phyloP scores from a whole-genome alignment of 2,329 filamentous ascomycete genomes.

The Alternaria longipes region DNA sequence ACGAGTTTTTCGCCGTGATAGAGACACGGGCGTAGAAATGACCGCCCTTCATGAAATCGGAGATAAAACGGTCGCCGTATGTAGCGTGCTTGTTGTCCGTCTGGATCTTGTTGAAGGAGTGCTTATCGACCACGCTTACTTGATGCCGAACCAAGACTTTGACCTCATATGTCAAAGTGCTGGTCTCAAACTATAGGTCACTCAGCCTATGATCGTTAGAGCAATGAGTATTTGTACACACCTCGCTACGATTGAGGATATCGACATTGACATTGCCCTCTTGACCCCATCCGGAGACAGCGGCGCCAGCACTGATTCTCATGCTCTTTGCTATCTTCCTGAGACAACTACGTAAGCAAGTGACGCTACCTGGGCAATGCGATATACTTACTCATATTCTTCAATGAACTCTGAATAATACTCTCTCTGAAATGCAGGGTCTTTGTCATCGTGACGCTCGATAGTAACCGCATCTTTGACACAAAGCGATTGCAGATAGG shows the following conservation, averaged over 20 bases:
- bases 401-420: not conserved
- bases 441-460: not conserved
- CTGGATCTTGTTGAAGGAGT: slow-evolving; percentile 1
- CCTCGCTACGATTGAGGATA: not conserved
- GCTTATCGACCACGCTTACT: not conserved
- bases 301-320: slow-evolving; percentile 3
- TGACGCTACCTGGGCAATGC: not conserved
- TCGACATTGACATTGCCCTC: not conserved
- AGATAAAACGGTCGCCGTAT: not conserved
- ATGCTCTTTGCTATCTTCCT: not conserved
- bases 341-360: not conserved
- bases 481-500: not conserved
- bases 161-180: not conserved
- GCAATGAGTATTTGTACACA: not conserved
- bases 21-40: slow-evolving; percentile 2
- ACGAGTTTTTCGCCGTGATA: not conserved
- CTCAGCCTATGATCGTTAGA: not conserved
- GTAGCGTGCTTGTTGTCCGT: not conserved
- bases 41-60: not conserved
- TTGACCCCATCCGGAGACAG: slow-evolving; percentile 3
- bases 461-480: not conserved
- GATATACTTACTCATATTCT: not conserved
- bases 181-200: not conserved
- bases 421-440: not conserved
- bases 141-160: slow-evolving; percentile 1